Conservation (phyloP, 2,329 filamentous ascomycete species). For the Ilyonectria sp. region DNA sequence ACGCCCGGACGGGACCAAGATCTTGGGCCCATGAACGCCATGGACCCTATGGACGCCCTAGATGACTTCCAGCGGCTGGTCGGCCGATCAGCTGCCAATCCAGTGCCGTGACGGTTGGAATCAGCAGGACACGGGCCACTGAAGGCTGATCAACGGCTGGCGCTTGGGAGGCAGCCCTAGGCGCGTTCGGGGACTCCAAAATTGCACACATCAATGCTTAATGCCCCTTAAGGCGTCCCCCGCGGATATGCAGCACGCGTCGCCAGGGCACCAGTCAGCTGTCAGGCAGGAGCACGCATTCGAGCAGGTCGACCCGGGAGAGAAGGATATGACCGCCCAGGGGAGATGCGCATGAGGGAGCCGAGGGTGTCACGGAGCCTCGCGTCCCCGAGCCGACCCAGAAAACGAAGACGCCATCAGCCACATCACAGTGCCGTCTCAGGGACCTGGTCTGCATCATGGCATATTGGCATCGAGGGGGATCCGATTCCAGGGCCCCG, state of each 20-base stretch:
- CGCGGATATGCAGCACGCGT: slow-evolving; percentile 27
- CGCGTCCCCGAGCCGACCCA: slow-evolving; percentile 22
- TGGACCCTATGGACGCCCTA: background rate
- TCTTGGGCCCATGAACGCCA: slow-evolving; percentile 19
- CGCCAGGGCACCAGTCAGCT: slow-evolving; percentile 37
- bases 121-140: slow-evolving; percentile 26
- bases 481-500: slow-evolving; percentile 44
- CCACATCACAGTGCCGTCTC: slow-evolving; percentile 34
- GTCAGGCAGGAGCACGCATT: slow-evolving; percentile 7
- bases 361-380: slow-evolving; percentile 7
- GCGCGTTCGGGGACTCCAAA: slow-evolving; percentile 41
- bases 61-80: slow-evolving; percentile 2
- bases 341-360: slow-evolving; percentile 39
- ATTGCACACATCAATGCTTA: slow-evolving; percentile 47
- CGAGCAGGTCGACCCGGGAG: slow-evolving; percentile 10
- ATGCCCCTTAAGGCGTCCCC: slow-evolving; percentile 35
- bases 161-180: slow-evolving; percentile 43
- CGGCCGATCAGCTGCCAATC: slow-evolving; percentile 11
- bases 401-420: slow-evolving; percentile 32
- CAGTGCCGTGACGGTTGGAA: slow-evolving; percentile 8
- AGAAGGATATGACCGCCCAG: slow-evolving; percentile 26
- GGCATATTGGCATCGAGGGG: slow-evolving; percentile 32
- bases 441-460: slow-evolving; percentile 39
- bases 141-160: slow-evolving; percentile 29
- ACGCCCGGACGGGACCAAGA: slow-evolving; percentile 27